These are phyloP conservation scores for Fomitopsis pinicola DNA, from an alignment of 1,284 basidiomycete species.

Conservation along the genomic window DNA sequence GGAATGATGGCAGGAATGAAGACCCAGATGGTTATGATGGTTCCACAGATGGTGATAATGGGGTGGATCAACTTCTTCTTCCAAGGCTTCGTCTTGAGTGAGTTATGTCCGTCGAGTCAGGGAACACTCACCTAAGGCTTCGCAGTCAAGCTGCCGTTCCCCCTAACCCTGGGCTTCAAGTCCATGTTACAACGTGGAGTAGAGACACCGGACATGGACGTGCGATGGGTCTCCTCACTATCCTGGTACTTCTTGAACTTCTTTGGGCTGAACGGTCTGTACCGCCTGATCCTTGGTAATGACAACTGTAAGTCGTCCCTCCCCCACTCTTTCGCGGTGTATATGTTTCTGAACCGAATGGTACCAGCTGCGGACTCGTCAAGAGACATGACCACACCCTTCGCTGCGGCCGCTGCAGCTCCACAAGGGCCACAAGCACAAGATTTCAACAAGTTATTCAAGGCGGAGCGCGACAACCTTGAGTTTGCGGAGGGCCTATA, in stretches of 20 bases:
- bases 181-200: slow-evolving; percentile 98
- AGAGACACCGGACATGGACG: slow-evolving; percentile 95
- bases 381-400: slow-evolving; percentile 72
- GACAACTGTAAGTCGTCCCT: slow-evolving; percentile 71
- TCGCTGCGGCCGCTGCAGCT: slow-evolving; percentile 51
- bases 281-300: slow-evolving; percentile 88
- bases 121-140: not conserved
- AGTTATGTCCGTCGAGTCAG: slow-evolving; percentile 30
- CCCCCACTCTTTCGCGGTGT: not conserved
- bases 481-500: slow-evolving; percentile 87
- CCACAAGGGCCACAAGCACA: slow-evolving; percentile 57
- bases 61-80: slow-evolving; percentile 99
- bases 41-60: slow-evolving; percentile 98
- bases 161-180: slow-evolving; percentile 95
- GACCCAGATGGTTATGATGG: slow-evolving; percentile 98
- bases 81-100: slow-evolving; percentile 95
- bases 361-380: slow-evolving; percentile 69
- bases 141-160: slow-evolving; percentile 94
- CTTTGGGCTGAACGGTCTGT: slow-evolving; percentile 95
- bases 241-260: slow-evolving; percentile 99
- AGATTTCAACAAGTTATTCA: slow-evolving; percentile 89
- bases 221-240: slow-evolving; percentile 97
- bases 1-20: slow-evolving; percentile 99
- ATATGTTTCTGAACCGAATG: slow-evolving; percentile 6
- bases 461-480: slow-evolving; percentile 90